Base-by-base conservation (phyloP, 73 alveolate genomes). In the Symbiodinium pilosum region DNA sequence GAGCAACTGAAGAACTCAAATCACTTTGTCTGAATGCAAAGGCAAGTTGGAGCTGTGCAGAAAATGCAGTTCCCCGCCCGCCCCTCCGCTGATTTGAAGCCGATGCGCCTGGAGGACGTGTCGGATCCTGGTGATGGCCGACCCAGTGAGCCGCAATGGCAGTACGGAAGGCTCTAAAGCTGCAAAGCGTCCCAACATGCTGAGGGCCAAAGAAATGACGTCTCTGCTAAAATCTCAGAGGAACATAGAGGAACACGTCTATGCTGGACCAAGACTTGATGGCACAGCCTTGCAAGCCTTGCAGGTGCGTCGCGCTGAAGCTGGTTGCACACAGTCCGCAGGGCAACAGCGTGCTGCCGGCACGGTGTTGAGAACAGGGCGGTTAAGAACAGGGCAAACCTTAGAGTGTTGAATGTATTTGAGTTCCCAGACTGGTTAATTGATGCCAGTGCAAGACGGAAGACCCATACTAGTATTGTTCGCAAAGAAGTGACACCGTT, bases 291-390 rank as follows among this genome's bases (percentile, higher is more conserved):
- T 54, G 34, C 26, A 26, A n/a, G 73, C 0, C 73, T 30, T 39
- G 40, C 30, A 91, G 97, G 97, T 91, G 97, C 43, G 97, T 91
- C 16, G 97, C 97, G n/a, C 41, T 91, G 88, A 91, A 91, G 84
- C 77, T 91, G 2, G 97, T 91, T 51, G 88, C 97, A 20, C 97
- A 91, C 77, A 91, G 97, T 40, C 97, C 97, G 42, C 38, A 42
- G 24, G 97, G 97, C 89, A 91, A 84, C 97, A 91, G 97, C 20
- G 97, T 30, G 6, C 77, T 34, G 6, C 77, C 77, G 34, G 77
- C 30, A 59, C 6, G 38, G 30, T 26, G 28, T 9, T 9, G 28
- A 9, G 20, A 9, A 12, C 69, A 12, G 69, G 28, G 69, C 28
- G 69, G 20, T 52, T 52, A 20, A 52, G 69, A 52, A 52, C 20